Evolutionary conservation across 202 grass and related monocot species (phyloP).

Genomic region (Cymbopogon flexuosus): DNA sequence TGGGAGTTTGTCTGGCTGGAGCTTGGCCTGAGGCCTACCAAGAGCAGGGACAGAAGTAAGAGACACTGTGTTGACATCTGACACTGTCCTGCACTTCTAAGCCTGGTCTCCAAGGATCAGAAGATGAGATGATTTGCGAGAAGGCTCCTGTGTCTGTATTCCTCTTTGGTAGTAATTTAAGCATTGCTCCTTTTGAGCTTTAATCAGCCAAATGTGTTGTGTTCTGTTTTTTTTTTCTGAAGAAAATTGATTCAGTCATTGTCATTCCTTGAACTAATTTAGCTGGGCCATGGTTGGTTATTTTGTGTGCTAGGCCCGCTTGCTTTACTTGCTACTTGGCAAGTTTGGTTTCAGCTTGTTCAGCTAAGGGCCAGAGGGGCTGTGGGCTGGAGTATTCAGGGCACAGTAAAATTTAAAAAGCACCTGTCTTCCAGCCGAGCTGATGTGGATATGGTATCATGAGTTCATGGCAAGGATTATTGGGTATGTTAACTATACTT

Average conservation of each 20-base stretch:
- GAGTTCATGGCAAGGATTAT: not conserved
- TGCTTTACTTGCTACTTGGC: not conserved
- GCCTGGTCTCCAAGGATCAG: conserved; percentile 1
- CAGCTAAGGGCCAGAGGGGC: not conserved
- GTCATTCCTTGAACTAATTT: not conserved
- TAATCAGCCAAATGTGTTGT: not conserved
- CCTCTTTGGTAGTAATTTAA: not conserved
- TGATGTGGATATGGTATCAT: not conserved
- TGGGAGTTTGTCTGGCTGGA: conserved; percentile 47
- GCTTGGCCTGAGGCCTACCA: conserved; percentile 34
- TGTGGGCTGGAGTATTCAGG: not conserved
- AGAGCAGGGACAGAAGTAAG: conserved; percentile 46
- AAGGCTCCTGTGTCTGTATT: not conserved
- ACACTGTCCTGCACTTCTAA: not conserved
- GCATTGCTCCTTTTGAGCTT: not conserved
- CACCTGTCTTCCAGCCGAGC: not conserved
- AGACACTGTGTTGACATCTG: not conserved
- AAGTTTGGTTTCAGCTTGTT: not conserved
- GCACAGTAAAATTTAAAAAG: not conserved
- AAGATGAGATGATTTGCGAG: not conserved
- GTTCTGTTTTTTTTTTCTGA: not conserved
- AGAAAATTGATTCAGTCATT: conserved; percentile 21
- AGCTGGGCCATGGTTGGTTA: not conserved
- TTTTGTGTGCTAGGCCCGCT: not conserved
- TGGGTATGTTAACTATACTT: not conserved